Evolutionary conservation across 1,139 yeast species (phyloP).

Genomic region (Diutina catenulata): DNA sequence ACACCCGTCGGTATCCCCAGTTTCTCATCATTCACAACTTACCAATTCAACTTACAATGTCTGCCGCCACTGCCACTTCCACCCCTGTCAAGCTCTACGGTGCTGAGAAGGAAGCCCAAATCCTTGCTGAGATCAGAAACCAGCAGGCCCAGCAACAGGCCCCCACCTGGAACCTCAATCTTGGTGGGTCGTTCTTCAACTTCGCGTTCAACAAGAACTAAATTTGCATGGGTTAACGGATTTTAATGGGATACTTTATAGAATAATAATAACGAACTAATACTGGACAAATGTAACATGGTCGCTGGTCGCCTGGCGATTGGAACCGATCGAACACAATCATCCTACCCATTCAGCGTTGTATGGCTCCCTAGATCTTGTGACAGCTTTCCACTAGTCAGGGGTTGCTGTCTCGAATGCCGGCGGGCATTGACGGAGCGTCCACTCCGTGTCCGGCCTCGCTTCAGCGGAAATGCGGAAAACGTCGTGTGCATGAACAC

Average conservation of each 20-base stretch:
- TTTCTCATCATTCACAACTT: neutral
- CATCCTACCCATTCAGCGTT: too few relatives aligned
- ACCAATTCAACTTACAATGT: neutral
- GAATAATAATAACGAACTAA: neutral
- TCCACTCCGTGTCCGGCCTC: too few relatives aligned
- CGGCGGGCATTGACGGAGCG: too few relatives aligned
- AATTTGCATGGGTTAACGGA: neutral
- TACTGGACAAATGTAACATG: too few relatives aligned
- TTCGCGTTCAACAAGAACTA: constrained; percentile 3
- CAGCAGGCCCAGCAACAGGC: neutral
- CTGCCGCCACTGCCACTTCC: constrained; percentile 1
- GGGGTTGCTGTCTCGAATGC: too few relatives aligned
- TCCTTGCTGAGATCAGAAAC: constrained; percentile 2
- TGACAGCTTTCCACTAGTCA: too few relatives aligned
- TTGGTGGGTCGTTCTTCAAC: constrained; percentile 5
- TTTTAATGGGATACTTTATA: neutral
- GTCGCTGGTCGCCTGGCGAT: too few relatives aligned
- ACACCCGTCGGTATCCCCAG: neutral
- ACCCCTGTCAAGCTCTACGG: constrained; percentile 2
- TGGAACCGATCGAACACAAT: too few relatives aligned
- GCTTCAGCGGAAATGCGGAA: too few relatives aligned
- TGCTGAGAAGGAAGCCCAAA: constrained; percentile 5
- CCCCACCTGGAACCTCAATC: neutral
- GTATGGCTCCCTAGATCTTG: too few relatives aligned
- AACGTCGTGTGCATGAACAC: too few relatives aligned